Conservation (phyloP, 2,329 filamentous ascomycete species). For the Aspergillus felis region DNA sequence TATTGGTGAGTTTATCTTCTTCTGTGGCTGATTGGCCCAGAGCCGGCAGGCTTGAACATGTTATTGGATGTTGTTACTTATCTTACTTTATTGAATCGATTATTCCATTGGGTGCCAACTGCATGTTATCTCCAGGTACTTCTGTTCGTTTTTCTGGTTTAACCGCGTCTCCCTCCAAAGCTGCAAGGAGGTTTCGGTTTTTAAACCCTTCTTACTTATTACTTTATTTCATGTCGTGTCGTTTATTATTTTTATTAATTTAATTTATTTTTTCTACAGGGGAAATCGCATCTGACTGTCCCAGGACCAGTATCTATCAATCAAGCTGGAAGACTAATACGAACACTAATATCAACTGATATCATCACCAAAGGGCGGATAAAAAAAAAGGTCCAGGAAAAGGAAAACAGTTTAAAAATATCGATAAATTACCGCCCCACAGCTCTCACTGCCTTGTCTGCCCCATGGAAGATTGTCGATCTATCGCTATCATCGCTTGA, state of each 20-base stretch:
- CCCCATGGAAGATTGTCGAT: not conserved
- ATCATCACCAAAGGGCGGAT: not conserved
- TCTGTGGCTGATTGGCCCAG: not conserved
- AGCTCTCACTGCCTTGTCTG: not conserved
- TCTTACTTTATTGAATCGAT: not conserved
- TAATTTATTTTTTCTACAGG: not conserved
- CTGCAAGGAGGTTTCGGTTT: not conserved
- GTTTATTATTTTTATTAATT: not conserved
- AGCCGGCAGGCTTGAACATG: not conserved
- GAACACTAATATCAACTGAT: not conserved
- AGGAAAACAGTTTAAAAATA: not conserved
- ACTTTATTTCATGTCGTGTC: no score
- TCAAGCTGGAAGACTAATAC: not conserved
- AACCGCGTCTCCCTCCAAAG: not conserved
- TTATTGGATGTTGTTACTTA: not conserved
- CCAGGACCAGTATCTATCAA: not conserved
- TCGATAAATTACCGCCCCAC: not conserved
- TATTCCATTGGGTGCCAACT: not conserved
- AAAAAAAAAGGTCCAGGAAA: not conserved
- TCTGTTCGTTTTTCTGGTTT: not conserved
- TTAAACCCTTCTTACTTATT: no score
- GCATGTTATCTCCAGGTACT: not conserved
- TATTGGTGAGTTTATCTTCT: not conserved
- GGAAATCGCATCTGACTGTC: not conserved
- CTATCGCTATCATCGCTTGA: conserved; percentile 1